A percentile compares a stretch with the other conserved stretches of the same genome.
phyloP scores from a whole-genome alignment of 2,329 filamentous ascomycete species.

The Berkeleyomyces basicola region DNA sequence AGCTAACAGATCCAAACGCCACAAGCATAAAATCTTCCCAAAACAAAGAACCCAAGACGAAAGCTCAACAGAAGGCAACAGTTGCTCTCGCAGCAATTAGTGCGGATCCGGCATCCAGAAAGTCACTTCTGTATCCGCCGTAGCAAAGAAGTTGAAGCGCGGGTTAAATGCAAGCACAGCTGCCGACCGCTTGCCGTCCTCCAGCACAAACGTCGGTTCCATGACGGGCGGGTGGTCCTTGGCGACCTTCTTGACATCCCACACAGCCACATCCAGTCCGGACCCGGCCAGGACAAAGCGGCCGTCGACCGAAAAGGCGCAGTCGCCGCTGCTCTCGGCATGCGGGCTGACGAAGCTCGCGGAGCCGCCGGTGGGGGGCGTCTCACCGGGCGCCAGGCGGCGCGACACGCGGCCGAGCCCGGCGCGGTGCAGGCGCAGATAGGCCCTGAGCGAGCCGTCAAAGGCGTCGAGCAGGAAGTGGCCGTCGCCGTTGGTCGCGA shows the following conservation, averaged over 20 bases:
- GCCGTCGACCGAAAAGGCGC: constrained; percentile 79
- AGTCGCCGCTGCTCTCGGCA: constrained; percentile 53
- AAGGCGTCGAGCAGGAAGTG: constrained; percentile 94
- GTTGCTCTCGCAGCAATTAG: neutral
- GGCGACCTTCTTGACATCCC: constrained; percentile 48
- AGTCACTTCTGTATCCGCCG: constrained; percentile 67
- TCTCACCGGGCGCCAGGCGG: constrained; percentile 38
- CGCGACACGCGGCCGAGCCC: constrained; percentile 34
- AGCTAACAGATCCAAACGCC: neutral
- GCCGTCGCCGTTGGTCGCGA: constrained; percentile 68
- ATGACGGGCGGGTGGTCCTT: constrained; percentile 41
- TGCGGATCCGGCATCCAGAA: constrained; percentile 59
- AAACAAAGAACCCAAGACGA: neutral
- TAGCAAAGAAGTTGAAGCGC: constrained; percentile 79
- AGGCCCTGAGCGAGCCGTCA: constrained; percentile 61
- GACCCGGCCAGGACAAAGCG: constrained; percentile 74
- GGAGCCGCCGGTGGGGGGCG: constrained; percentile 18
- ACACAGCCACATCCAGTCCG: constrained; percentile 60
- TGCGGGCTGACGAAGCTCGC: constrained; percentile 20
- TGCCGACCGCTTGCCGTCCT: constrained; percentile 45
- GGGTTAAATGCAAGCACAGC: constrained; percentile 79
- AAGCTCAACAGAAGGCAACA: neutral
- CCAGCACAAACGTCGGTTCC: constrained; percentile 45
- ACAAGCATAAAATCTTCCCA: neutral
- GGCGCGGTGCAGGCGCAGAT: constrained; percentile 43